Base-by-base conservation (phyloP, 106 monocot species). In the Allium fistulosum region DNA sequence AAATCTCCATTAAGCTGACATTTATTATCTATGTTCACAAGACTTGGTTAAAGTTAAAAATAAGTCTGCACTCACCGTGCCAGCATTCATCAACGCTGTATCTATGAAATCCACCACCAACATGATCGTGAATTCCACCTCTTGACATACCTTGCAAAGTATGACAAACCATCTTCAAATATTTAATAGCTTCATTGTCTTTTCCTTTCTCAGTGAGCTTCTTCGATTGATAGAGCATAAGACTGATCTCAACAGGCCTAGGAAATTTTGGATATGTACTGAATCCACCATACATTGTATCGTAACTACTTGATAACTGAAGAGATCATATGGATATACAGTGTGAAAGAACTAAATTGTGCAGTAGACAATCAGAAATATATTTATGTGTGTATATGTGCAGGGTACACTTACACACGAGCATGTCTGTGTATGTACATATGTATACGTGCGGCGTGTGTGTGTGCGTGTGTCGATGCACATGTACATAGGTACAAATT, bases 11-110 rank as follows among this genome's bases (percentile, higher is more conserved):
- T 37, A 37, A 37, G 37, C 37, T 37, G 37, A 37, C 37, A 37
- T 37, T 37, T 37, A 1, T 5, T 37, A 37, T 37, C 37, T 37
- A 37, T 37, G 37, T 37, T 37, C 37, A 37, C 37, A 65, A 17
- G 48, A 9, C 17, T 18, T 45, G 11, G 49, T 49, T 65, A 65
- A 56, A 27, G 37, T 4, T 37, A 37, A 37, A 37, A 37, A 37
- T 37, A 37, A 37, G 37, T 37, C 37, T 37, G 37, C 5, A 75
- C 84, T 83, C 71, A 96, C 96, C 96, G 80, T 96, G 96, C 96
- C 96, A 96, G 69, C 91, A 96, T 58, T 96, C 96, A 63, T 96
- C 96, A 28, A 96, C 96, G 68, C 96, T 96, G 62, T 92, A 96
- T 74, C 96, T 80, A 59, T 96, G 96, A 75, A 96, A 96, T 45